phyloP scores from a whole-genome alignment of 371 early-diverging fungal species.

The Mortierella sp. region DNA sequence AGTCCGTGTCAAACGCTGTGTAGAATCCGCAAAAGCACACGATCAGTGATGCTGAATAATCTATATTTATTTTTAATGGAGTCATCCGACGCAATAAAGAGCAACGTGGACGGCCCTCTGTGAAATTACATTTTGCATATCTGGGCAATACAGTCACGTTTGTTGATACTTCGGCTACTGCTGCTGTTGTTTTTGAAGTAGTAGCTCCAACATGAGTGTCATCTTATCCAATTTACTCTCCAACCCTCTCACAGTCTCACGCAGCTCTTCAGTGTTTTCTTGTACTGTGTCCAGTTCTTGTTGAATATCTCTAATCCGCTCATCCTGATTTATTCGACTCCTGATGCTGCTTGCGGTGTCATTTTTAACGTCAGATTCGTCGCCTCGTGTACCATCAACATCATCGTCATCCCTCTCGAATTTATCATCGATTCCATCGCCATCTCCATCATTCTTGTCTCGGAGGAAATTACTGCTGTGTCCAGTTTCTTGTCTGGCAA shows the following conservation, averaged over 20 bases:
- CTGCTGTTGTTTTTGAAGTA: constrained; percentile 14
- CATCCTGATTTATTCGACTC: constrained; percentile 4
- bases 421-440: constrained; percentile 16
- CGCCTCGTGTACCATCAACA: neutral
- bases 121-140: neutral
- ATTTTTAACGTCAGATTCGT: no score
- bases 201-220: constrained; percentile 10
- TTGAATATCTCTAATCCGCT: constrained; percentile 7
- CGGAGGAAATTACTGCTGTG: constrained; percentile 9
- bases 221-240: constrained; percentile 20
- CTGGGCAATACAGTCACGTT: neutral
- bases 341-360: neutral
- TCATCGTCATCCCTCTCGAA: constrained; percentile 14
- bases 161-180: constrained; percentile 4
- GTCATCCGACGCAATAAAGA: neutral
- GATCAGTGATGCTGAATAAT: neutral
- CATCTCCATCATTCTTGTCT: constrained; percentile 6
- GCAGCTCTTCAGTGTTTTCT: constrained; percentile 7
- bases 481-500: neutral
- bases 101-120: neutral
- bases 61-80: neutral
- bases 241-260: constrained; percentile 12
- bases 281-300: constrained; percentile 11
- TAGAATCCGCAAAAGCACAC: neutral
- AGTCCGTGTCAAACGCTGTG: constrained; percentile 44